A percentile compares a stretch with the other conserved stretches of the same genome.
Conservation (phyloP, 2,329 filamentous ascomycete species). For the Diaporthe ilicicola region DNA sequence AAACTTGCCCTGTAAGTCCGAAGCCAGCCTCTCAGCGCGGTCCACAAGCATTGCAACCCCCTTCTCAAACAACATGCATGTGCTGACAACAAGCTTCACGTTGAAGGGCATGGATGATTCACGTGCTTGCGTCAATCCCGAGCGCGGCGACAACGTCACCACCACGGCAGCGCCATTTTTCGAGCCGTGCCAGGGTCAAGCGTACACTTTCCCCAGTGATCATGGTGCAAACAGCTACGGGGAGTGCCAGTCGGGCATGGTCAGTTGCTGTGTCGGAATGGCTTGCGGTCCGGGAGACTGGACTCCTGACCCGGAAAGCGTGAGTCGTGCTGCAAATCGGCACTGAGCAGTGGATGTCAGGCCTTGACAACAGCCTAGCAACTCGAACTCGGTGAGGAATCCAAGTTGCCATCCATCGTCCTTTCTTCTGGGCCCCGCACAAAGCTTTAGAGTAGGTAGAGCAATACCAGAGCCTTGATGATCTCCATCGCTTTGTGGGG, state of each 20-base stretch:
- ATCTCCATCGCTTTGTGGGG: background rate
- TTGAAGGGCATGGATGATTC: background rate
- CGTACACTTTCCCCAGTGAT: conserved; percentile 30
- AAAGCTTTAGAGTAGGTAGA: background rate
- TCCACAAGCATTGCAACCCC: background rate
- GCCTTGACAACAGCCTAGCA: background rate
- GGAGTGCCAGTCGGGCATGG: background rate
- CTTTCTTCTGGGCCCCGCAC: background rate
- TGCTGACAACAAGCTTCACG: background rate
- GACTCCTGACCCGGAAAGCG: background rate
- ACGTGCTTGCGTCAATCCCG: conserved; percentile 37
- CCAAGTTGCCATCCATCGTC: background rate
- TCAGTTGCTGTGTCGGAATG: conserved; percentile 12
- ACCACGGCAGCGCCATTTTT: conserved; percentile 28
- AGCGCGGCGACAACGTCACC: conserved; percentile 18
- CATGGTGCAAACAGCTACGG: conserved; percentile 33
- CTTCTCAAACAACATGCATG: too few species aligned
- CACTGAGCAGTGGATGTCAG: background rate
- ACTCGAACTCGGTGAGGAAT: background rate
- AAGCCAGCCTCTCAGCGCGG: background rate
- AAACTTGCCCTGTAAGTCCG: conserved; percentile 33
- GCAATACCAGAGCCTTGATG: background rate
- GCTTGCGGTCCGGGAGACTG: background rate
- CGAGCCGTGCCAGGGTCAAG: conserved; percentile 21
- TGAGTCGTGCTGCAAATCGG: background rate